Evolutionary conservation across 176 grass and related monocot genomes (phyloP).

Genomic region (Bolboschoenus planiculmis): DNA sequence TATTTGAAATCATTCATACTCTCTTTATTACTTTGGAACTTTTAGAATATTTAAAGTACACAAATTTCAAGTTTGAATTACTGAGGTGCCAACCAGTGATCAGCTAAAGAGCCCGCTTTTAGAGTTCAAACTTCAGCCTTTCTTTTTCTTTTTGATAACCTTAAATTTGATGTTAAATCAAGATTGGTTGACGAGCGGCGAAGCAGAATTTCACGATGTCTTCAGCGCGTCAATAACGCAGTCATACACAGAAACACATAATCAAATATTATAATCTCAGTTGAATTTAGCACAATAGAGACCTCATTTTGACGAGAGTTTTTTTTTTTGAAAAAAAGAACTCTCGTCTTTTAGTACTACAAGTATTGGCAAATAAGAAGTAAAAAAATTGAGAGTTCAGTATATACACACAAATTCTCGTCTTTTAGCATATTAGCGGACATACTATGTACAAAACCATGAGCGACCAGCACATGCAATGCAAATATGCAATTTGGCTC

Average conservation of each 20-base stretch:
- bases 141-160: background rate
- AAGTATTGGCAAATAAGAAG: background rate
- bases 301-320: background rate
- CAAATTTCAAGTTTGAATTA: constrained; percentile 6
- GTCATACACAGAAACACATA: background rate
- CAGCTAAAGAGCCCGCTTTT: background rate
- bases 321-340: too few relatives aligned
- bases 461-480: background rate
- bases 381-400: background rate
- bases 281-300: background rate
- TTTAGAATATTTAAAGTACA: background rate
- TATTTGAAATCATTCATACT: background rate
- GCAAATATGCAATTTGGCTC: background rate
- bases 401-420: background rate
- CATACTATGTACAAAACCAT: background rate
- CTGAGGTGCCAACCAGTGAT: background rate
- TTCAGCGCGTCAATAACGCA: background rate
- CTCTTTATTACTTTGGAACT: background rate
- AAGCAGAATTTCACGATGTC: background rate
- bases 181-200: background rate
- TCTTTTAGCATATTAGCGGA: background rate
- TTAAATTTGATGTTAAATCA: background rate
- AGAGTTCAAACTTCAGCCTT: background rate
- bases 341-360: too few relatives aligned
- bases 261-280: background rate